A percentile compares a stretch with the other conserved stretches of the same genome.
phyloP scores from a whole-genome alignment of 2,329 filamentous ascomycete genomes.

The Colletotrichum sp. region DNA sequence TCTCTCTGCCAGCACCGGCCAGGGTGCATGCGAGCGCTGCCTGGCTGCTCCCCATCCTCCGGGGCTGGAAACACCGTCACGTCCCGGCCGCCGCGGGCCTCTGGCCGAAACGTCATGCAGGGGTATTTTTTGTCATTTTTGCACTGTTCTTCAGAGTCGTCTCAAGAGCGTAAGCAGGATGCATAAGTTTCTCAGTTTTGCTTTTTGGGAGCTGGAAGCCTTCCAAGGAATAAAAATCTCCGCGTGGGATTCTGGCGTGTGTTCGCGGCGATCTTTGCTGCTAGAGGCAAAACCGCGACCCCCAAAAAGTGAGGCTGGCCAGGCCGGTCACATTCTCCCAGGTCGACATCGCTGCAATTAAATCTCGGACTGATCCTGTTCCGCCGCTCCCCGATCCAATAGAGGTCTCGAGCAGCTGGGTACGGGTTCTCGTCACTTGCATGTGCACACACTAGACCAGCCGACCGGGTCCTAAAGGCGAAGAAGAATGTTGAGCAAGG shows the following conservation, averaged over 20 bases:
- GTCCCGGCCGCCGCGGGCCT: not conserved
- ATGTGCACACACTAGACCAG: not conserved
- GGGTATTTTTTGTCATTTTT: not conserved
- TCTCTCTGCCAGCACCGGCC: not conserved
- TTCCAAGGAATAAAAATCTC: not conserved
- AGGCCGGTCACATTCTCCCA: not conserved
- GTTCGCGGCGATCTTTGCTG: not conserved
- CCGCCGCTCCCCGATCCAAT: not conserved
- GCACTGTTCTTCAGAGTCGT: not conserved
- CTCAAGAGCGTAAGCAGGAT: not conserved
- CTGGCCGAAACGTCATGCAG: not conserved
- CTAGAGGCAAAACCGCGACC: not conserved
- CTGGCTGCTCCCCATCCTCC: not conserved
- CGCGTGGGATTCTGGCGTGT: not conserved
- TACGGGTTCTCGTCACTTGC: slow-evolving; percentile 1
- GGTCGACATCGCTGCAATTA: not conserved
- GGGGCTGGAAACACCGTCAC: not conserved
- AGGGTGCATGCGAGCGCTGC: not conserved
- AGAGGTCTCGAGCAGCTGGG: not conserved
- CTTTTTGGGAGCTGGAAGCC: not conserved
- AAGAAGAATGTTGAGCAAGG: not conserved
- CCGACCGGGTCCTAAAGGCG: not conserved
- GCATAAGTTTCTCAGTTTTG: not conserved
- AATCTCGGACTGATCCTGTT: not conserved
- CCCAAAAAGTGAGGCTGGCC: slow-evolving; percentile 7